phyloP scores from a whole-genome alignment of 345 rosid genomes.

The Carallia brachiata region DNA sequence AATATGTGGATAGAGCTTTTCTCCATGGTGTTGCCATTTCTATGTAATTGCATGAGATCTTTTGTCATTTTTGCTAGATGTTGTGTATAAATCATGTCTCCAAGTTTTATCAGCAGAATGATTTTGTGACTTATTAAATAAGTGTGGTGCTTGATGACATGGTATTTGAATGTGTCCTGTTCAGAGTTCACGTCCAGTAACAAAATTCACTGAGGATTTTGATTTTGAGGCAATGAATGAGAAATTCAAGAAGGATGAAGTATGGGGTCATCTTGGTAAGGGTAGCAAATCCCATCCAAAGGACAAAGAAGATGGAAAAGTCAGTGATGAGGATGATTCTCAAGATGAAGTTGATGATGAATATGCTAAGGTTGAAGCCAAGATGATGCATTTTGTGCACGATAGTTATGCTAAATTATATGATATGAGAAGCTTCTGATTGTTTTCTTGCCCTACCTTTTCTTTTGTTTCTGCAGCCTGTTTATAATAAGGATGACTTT shows the following conservation, averaged over 20 bases:
- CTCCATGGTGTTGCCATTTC: too few species aligned
- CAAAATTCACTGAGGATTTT: constrained; percentile 85
- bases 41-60: too few species aligned
- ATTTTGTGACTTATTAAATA: neutral
- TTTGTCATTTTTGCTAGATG: too few species aligned
- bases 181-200: constrained; percentile 50
- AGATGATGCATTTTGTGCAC: constrained; percentile 29
- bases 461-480: constrained; percentile 41
- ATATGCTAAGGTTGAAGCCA: constrained; percentile 42
- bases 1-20: too few species aligned
- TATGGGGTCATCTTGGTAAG: constrained; percentile 95
- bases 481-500: constrained; percentile 80
- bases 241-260: constrained; percentile 92
- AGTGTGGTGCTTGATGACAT: neutral
- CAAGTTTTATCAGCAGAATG: neutral
- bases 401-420: neutral
- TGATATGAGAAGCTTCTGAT: neutral
- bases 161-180: neutral
- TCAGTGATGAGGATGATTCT: constrained; percentile 54
- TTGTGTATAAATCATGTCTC: too few species aligned
- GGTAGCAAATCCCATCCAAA: constrained; percentile 36
- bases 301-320: constrained; percentile 35
- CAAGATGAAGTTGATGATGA: constrained; percentile 45
- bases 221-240: constrained; percentile 93
- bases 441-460: neutral